Evolutionary conservation across 2,329 filamentous ascomycete species (phyloP).

Genomic region (Emmonsia crescens): DNA sequence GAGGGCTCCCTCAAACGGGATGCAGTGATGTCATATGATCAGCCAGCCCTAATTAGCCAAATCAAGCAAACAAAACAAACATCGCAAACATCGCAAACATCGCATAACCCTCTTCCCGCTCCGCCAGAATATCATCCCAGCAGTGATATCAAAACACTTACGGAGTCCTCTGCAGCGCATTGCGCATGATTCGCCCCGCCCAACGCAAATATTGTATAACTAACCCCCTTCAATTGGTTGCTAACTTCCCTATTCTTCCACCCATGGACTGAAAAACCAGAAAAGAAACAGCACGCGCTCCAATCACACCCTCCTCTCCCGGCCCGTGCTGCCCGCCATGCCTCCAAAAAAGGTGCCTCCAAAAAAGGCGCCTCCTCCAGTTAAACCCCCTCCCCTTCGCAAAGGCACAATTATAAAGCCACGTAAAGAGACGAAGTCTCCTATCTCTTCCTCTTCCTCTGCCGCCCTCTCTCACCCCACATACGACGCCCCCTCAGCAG

Average conservation of each 20-base stretch:
- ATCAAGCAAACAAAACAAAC: constrained; percentile 3
- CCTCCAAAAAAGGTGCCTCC: neutral
- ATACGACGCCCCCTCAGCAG: neutral
- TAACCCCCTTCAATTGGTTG: neutral
- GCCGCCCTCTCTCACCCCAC: neutral
- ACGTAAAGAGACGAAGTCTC: neutral
- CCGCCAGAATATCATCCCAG: neutral
- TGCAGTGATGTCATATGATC: neutral
- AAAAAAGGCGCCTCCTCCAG: neutral
- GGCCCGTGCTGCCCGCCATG: neutral
- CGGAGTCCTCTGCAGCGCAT: neutral
- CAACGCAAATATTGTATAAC: neutral
- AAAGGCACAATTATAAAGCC: constrained; percentile 1
- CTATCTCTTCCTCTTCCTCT: neutral
- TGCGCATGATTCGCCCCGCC: neutral
- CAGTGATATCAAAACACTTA: neutral
- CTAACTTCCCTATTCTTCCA: neutral
- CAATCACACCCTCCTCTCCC: neutral
- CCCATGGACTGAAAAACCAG: neutral
- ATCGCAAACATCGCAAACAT: constrained; percentile 14
- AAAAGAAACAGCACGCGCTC: neutral
- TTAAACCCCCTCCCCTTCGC: neutral
- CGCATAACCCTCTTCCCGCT: constrained; percentile 7
- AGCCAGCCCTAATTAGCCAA: no score
- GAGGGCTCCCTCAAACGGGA: neutral